Evolutionary conservation across 2,329 filamentous ascomycete species (phyloP), one percentile per base, ranked within the genome.

Genomic region (Venturia pyrina): DNA sequence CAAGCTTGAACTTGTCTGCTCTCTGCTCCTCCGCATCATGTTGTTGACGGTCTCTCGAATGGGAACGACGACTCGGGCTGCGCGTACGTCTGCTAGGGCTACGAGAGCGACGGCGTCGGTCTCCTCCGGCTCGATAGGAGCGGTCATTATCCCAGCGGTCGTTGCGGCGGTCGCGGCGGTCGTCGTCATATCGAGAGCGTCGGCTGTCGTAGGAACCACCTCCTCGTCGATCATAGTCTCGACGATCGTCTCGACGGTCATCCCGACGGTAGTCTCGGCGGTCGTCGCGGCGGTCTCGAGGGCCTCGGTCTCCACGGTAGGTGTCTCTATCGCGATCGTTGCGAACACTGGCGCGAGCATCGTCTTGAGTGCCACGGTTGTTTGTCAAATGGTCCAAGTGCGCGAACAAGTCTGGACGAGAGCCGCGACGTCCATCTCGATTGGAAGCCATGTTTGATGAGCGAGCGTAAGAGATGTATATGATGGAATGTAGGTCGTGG

Each of bases 231-330:
- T 44, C 43, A 21, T 40, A 7, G 24, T 64, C 62, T 17, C 62
- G 44, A 37, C 62, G 62, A 44, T 64, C 62, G 7, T 60, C 40
- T 6, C 44, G 80, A 69, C 85, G 81, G 67, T 79, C 80, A 68
- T 84, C 81, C 69, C 87, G 83, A 72, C 85, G 83, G 72, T 87
- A 85, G 78, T 73, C 69, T 91, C 50, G 50, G 10, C 65, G 53
- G 50, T 62, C 59, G 24, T 44, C 63, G 1, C 50, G 37, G 17
- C 65, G 43, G 11, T 64, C 83, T 77, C 81, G 80, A 72, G 81
- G 79, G 72, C 72, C 78, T 68, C 86, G 84, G 72, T 79, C 61
- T n/a, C 65, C 70, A 59, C 57, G 57, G 40, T 40, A 43, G 32
- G 69, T 69, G 66, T 72, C 70, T 67, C 73, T 72, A 67, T 75